Evolutionary conservation across 352 stramenopile genomes (phyloP), one percentile per base, ranked within the genome.

Genomic region (Discostella stelligera): DNA sequence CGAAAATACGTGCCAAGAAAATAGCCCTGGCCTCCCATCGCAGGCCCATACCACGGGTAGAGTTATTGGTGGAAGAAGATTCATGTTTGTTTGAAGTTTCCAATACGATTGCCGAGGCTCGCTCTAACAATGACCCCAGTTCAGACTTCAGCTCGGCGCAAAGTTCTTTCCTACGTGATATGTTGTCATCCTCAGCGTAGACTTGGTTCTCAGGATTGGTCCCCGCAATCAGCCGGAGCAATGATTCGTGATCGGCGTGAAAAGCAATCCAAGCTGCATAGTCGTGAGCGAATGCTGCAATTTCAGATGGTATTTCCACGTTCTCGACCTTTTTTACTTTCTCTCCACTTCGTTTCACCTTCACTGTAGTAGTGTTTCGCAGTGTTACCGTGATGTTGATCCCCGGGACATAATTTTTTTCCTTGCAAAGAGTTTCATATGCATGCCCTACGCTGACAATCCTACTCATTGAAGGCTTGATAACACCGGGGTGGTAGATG

Each of bases 181-280:
- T 61, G 6, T 69, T 77, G 55, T 87, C 80, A 27, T 86, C 79
- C 58, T 87, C 80, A 3, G 80, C 77, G 41, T 85, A 84, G 18
- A 80, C 50, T 64, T 78, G 66, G 5, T 83, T 77, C 16, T 87
- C 76, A 30, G 72, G 80, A 64, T 82, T 81, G 46, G 66, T 72
- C 20, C 76, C 76, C 27, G 67, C 60, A 46, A 87, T 79, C 32
- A 85, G 58, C 20, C 72, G 74, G 21, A 73, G 64, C 52, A 87
- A 66, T 7, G 76, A 73, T 61, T 87, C 80, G 39, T 83, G 71
- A 67, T 85, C 77, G 37, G 72, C 73, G 64, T 85, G 59, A 39
- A 70, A 87, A 13, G 71, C 61, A 49, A 87, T 73, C 80, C 80
- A 87, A n/a, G 54, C 30, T 13, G 76, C 76, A 69, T 82, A 84